These are phyloP conservation scores for Candida insectalens DNA, from an alignment of 805 yeast species.

Conservation along the genomic window DNA sequence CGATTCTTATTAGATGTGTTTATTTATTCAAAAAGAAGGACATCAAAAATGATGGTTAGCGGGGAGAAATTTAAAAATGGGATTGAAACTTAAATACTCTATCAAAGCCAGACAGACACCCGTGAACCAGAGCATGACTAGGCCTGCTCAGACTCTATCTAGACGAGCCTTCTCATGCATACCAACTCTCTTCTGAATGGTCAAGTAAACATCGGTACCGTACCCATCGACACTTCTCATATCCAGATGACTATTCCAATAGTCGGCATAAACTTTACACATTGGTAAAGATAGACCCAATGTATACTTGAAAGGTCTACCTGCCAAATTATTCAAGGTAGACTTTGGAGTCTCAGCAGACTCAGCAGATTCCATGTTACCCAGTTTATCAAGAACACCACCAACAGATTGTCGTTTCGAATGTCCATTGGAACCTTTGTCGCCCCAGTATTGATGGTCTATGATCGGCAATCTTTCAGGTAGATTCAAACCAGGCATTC, in stretches of 20 bases:
- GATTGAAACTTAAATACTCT: no score
- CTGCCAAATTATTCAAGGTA: slow-evolving; percentile 55
- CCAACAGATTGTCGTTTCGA: no score
- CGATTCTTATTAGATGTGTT: no score
- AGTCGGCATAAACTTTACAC: slow-evolving; percentile 88
- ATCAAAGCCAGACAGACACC: no score
- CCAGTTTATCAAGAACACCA: slow-evolving; percentile 21
- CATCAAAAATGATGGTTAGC: no score
- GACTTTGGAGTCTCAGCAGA: slow-evolving; percentile 22
- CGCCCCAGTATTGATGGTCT: slow-evolving; percentile 9
- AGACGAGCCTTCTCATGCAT: slow-evolving; percentile 53
- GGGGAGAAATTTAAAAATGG: no score
- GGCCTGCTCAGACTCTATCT: slow-evolving; percentile 46
- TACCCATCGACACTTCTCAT: slow-evolving; percentile 82
- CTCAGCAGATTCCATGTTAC: slow-evolving; percentile 21
- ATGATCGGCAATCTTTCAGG: slow-evolving; percentile 18
- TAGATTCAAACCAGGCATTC: slow-evolving; percentile 51
- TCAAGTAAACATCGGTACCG: slow-evolving; percentile 82
- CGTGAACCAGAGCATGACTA: no score
- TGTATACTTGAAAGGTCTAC: slow-evolving; percentile 65
- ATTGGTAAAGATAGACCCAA: slow-evolving; percentile 87
- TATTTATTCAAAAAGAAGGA: no score
- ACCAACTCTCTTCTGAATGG: slow-evolving; percentile 69
- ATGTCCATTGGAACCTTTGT: background rate
- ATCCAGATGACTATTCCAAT: slow-evolving; percentile 89